Base-by-base conservation (phyloP, 2,329 filamentous ascomycete genomes). In the Aureobasidium namibiae region DNA sequence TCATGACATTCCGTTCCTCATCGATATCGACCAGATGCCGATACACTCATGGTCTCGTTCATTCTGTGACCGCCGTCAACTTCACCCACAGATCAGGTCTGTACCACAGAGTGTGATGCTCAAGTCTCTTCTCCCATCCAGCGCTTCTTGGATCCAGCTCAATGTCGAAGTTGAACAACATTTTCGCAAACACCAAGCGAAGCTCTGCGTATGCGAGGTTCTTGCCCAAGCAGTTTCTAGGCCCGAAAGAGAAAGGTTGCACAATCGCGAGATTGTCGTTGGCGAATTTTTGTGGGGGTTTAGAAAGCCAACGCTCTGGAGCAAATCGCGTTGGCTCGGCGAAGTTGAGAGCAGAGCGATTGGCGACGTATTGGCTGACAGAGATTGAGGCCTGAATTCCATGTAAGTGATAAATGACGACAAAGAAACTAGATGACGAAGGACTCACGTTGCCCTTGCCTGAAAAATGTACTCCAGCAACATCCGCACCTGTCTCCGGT, bases 141-240 rank as follows among this genome's bases (percentile, higher is more conserved):
- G 52, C 56, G 46, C 63, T 65, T 36, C 60, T 49, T 11, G 65
- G 56, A 13, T 66, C 60, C 26, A 73, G 61, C 60, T 71, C 65
- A 33, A 73, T 59, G 63, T 78, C 72, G 58, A 76, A 78, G 1
- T 66, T 65, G 64, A 67, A 77, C 4, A 76, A 33, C 33, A 77
- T 39, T 59, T 72, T 73, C 3, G 74, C 67, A 21, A 78, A 60
- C 2, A 74, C 70, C 2, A 77, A 44, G 3, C 68, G 64, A 63
- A 74, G 68, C 61, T 76, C 73, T 10, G 67, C 66, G 44, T 69
- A 70, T 0, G 73, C 74, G 18, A 76, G 65, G 41, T 70, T 62
- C 59, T 62, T 65, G 11, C 64, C 64, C 21, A 66, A 26, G 29
- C 64, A 66, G 31, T 66, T 70, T 42, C 73, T 63, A 4, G 73